Conservation (phyloP, 108 stramenopile genomes). For the Nitzschia putrida region DNA sequence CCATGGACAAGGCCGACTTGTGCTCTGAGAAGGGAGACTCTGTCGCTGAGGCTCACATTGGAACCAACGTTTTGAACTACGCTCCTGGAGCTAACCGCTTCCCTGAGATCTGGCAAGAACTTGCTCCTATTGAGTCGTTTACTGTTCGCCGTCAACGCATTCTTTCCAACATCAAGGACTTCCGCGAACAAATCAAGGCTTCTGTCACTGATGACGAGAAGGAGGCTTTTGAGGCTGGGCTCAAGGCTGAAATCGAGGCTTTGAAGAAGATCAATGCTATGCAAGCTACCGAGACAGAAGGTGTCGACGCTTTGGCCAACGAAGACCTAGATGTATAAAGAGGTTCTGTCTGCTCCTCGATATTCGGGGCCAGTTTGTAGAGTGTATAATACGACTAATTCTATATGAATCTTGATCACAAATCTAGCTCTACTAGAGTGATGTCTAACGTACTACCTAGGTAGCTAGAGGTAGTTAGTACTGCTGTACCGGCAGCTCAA, state of each 20-base stretch:
- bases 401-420: too few relatives aligned
- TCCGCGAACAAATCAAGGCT: constrained; percentile 28
- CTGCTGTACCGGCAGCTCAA: too few relatives aligned
- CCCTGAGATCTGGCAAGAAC: neutral
- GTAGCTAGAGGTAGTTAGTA: too few relatives aligned
- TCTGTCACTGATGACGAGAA: constrained; percentile 30
- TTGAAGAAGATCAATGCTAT: constrained; percentile 26
- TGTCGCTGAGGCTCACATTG: constrained; percentile 7
- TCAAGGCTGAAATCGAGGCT: constrained; percentile 24
- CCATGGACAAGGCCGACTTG: constrained; percentile 31
- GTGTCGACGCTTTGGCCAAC: too few relatives aligned
- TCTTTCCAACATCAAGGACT: constrained; percentile 26
- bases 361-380: too few relatives aligned
- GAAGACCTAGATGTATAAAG: too few relatives aligned
- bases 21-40: constrained; percentile 2
- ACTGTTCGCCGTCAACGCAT: constrained; percentile 27
- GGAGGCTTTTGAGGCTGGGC: constrained; percentile 26
- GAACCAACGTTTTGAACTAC: constrained; percentile 18
- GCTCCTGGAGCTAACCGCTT: neutral
- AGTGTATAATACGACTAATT: too few relatives aligned
- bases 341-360: too few relatives aligned
- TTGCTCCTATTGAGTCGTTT: constrained; percentile 6
- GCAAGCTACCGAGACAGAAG: constrained; percentile 5
- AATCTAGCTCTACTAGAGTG: too few relatives aligned
- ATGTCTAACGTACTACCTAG: too few relatives aligned